These are phyloP conservation scores for Stagonosporopsis tanaceti DNA, from an alignment of 2,329 filamentous ascomycete genomes.

Conservation along the genomic window DNA sequence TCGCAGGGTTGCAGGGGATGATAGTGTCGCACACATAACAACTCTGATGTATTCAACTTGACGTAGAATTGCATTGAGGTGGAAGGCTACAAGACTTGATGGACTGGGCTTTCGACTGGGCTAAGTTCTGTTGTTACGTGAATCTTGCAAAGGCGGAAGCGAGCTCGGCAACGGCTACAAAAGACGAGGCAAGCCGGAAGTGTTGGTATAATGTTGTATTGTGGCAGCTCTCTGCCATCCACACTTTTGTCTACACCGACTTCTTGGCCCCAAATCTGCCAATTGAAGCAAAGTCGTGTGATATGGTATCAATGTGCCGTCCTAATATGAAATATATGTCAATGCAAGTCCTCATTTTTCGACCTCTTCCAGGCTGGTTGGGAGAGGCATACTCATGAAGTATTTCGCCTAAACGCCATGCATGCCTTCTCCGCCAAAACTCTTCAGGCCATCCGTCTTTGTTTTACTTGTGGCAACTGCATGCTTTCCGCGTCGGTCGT, in stretches of 20 bases:
- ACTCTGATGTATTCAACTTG: neutral
- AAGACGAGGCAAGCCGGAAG: neutral
- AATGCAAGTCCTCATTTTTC: constrained; percentile 21
- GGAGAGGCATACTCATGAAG: constrained; percentile 31
- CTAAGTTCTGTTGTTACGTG: neutral
- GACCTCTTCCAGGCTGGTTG: constrained; percentile 13
- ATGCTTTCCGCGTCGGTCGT: constrained; percentile 4
- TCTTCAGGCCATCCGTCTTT: constrained; percentile 1
- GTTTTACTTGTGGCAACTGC: neutral
- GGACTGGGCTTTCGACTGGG: neutral
- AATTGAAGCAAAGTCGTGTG: constrained; percentile 14
- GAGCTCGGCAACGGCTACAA: neutral
- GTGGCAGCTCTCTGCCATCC: constrained; percentile 2
- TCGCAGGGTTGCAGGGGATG: neutral
- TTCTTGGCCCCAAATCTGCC: constrained; percentile 14
- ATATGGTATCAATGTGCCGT: constrained; percentile 38
- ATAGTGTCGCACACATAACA: neutral
- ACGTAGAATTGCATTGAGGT: neutral
- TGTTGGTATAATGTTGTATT: constrained; percentile 10
- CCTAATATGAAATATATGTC: constrained; percentile 32
- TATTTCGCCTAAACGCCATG: constrained; percentile 32
- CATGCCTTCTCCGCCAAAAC: constrained; percentile 17
- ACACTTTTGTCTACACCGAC: constrained; percentile 24
- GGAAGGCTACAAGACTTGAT: neutral
- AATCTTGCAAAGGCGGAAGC: neutral